Evolutionary conservation across 2,329 filamentous ascomycete genomes (phyloP).

Genomic region (Colletotrichum sp.): DNA sequence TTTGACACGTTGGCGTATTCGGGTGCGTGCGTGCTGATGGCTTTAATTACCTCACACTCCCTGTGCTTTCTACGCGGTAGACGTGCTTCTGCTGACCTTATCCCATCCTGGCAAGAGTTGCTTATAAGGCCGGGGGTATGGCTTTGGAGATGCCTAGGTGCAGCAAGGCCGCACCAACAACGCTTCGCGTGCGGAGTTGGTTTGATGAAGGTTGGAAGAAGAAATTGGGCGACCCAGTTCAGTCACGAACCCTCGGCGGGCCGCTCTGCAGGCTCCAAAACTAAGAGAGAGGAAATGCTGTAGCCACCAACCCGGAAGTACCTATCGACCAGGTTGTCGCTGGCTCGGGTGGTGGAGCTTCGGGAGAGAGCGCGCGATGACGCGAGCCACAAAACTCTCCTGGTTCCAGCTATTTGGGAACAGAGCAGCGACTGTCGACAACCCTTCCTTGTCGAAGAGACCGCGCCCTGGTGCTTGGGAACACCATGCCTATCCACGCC

Average conservation of each 20-base stretch:
- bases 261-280: constrained; percentile 13
- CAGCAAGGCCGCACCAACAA: neutral
- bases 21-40: constrained; percentile 17
- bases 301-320: neutral
- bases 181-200: neutral
- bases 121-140: neutral
- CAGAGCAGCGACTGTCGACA: constrained; percentile 13
- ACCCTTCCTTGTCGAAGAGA: constrained; percentile 13
- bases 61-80: neutral
- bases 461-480: constrained; percentile 14
- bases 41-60: constrained; percentile 14
- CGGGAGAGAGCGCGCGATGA: constrained; percentile 21
- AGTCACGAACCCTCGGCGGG: constrained; percentile 9
- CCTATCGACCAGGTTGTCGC: neutral
- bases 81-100: neutral
- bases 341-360: constrained; percentile 18
- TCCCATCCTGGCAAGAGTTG: neutral
- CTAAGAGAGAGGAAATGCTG: neutral
- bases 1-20: constrained; percentile 16
- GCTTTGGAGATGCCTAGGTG: neutral
- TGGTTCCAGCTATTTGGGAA: constrained; percentile 23
- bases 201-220: constrained; percentile 9
- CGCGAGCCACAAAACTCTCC: constrained; percentile 24
- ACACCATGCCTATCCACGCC: constrained; percentile 9
- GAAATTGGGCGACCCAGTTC: neutral